Evolutionary conservation across 441 rosid genomes (phyloP).

Genomic region (Adansonia madagascariensis): DNA sequence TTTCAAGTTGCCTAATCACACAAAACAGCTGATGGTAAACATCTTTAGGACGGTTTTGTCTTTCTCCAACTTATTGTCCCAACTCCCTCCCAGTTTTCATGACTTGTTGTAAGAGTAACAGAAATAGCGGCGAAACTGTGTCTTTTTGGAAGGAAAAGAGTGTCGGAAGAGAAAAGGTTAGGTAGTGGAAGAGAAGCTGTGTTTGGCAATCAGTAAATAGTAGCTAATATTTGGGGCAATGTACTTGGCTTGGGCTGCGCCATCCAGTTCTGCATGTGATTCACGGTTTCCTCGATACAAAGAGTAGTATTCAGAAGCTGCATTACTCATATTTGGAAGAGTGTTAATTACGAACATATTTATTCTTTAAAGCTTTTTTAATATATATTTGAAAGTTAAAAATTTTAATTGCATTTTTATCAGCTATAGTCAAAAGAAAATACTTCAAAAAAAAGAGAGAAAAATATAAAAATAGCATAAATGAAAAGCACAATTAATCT

Average conservation of each 20-base stretch:
- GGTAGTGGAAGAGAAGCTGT: neutral
- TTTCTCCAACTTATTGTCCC: neutral
- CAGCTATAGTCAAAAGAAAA: too few species aligned
- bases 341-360: neutral
- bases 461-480: too few species aligned
- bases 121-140: neutral
- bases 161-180: neutral
- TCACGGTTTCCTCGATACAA: neutral
- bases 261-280: neutral
- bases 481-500: too few species aligned
- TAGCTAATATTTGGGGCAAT: neutral
- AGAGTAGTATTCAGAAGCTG: too few species aligned
- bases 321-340: neutral
- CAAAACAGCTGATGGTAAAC: constrained; percentile 31
- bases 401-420: neutral
- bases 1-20: constrained; percentile 37
- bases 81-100: constrained; percentile 7
- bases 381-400: too few species aligned
- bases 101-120: neutral
- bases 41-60: constrained; percentile 19
- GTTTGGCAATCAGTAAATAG: neutral
- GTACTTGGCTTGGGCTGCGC: neutral
- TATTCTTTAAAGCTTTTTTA: too few species aligned
- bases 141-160: neutral
- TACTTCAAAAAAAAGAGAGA: too few species aligned